Evolutionary conservation across 495 filamentous ascomycete species (phyloP).

Genomic region (Penicillium soppii): DNA sequence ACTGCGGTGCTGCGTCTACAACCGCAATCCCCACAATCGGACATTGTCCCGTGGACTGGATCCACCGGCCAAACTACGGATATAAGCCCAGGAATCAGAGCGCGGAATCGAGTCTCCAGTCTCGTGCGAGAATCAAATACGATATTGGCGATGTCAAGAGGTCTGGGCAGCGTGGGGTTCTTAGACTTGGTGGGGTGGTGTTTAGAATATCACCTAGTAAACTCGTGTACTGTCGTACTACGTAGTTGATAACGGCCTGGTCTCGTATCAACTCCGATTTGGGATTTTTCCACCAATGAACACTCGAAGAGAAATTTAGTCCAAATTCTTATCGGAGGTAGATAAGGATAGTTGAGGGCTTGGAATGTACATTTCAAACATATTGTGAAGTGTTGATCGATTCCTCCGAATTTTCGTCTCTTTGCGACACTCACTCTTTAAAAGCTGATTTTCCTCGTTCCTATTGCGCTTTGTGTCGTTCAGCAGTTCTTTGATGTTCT

Average conservation of each 20-base stretch:
- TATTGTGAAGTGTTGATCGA: no score
- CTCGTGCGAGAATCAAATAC: slow-evolving; percentile 9
- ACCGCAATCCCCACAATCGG: slow-evolving; percentile 4
- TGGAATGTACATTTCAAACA: no score
- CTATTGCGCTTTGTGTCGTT: no score
- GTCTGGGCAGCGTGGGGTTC: slow-evolving; percentile 1
- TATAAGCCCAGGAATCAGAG: slow-evolving; percentile 1
- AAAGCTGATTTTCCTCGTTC: no score
- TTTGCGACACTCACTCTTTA: no score
- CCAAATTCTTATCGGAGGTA: background rate
- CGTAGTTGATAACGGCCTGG: background rate
- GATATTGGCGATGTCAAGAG: background rate
- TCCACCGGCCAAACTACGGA: slow-evolving; percentile 6
- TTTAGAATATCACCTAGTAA: background rate
- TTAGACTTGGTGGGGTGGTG: background rate
- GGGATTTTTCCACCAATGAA: slow-evolving; percentile 9
- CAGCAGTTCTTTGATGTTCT: no score
- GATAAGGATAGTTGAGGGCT: background rate
- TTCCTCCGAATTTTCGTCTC: no score
- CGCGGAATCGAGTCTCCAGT: background rate
- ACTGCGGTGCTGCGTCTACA: background rate
- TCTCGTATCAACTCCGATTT: slow-evolving; percentile 18
- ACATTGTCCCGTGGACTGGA: slow-evolving; percentile 2
- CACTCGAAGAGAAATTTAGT: background rate
- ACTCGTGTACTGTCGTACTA: background rate